Evolutionary conservation across 139 green algal genomes (phyloP), one percentile per base, ranked within the genome.

Genomic region (Auxenochlorella pyrenoidosa): DNA sequence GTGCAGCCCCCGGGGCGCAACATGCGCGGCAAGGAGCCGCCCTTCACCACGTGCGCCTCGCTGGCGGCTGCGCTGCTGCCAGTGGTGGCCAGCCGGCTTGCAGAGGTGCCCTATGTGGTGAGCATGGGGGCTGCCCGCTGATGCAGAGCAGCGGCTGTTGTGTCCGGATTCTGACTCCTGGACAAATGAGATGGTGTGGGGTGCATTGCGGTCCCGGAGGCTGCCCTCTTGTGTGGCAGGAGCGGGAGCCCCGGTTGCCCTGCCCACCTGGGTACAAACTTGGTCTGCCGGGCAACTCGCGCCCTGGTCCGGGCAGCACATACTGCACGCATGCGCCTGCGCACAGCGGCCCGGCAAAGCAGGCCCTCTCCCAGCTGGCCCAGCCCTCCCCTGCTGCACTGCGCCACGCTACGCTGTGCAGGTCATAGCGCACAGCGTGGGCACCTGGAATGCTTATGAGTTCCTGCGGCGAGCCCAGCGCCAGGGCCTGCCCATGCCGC

Each of bases 401-500:
- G 40, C 10, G 65, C 22, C 26, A 36, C 26, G 65, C 22, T 72
- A 24, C 41, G 66, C 66, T 73, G 28, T 21, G 71, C 89, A 94
- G 92, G 76, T 95, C 2, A 44, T 96, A 5, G 91, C 86, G 22
- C 93, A 96, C 84, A 97, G 93, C 88, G 92, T 98, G 84, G 96
- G 96, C 10, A 94, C 90, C 28, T 98, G 96, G 96, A 85, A 94
- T 5, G 93, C 91, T 1, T 98, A 93, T 40, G 95, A 98, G 87
- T 92, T 98, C 28, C 87, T 98, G 81, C 54, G 79, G 8, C 68
- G 88, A 12, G 88, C 87, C 0, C 78, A 70, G 40, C 12, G 44
- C 51, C 22, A 81, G 65, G 93, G 95, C 16, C 82, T 98, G 34
- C 91, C 92, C 0, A 83, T 94, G 91, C 96, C 96, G 0, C 6